Base-by-base conservation (phyloP, 1,284 basidiomycete species). In the Malassezia sympodialis region DNA sequence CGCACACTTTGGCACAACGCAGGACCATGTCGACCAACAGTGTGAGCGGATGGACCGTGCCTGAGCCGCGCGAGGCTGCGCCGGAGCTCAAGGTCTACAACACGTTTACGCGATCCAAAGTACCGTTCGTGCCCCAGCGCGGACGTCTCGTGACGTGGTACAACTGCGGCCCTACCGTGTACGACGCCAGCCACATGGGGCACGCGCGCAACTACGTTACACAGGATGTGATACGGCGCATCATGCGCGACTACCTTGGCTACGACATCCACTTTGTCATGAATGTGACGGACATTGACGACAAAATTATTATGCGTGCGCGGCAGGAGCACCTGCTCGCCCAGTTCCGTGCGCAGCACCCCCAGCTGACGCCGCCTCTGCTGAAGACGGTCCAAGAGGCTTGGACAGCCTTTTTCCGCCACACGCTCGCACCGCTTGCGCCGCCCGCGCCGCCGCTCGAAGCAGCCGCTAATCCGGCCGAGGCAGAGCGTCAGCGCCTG, bases 271-370 rank as follows among this genome's bases (percentile, higher is more conserved):
- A 96, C 75, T 96, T 98, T 76, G 93, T 98, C 54, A 96, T 96
- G 90, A 99, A 99, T 77, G 84, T 99, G 69, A 99, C 94, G 4
- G 94, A 99, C 76, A 94, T 99, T 62, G 94, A 99, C 74, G 94
- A 98, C 81, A 99, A 99, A 82, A 93, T 89, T 61, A 65, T 80
- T 66, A 42, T 52, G 53, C 61, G 62, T 30, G 52, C 56, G 8
- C 64, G 73, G 11, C 73, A 75, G 47, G 52, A 61, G 8, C 58
- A 69, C 72, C 82, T 96, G 12, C 77, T 94, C 24, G 81, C 58
- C 17, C 60, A 65, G 47, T 66, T 67, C 58, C 56, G 61, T 24
- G 49, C 61, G 17, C 62, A 64, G 47, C 54, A 66, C 28, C 56
- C 63, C 12, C 56, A 60, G 17, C 60, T 71, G 28, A 62, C 63